phyloP scores from a whole-genome alignment of 2,329 filamentous ascomycete species.

The Penicillium janthinellum region DNA sequence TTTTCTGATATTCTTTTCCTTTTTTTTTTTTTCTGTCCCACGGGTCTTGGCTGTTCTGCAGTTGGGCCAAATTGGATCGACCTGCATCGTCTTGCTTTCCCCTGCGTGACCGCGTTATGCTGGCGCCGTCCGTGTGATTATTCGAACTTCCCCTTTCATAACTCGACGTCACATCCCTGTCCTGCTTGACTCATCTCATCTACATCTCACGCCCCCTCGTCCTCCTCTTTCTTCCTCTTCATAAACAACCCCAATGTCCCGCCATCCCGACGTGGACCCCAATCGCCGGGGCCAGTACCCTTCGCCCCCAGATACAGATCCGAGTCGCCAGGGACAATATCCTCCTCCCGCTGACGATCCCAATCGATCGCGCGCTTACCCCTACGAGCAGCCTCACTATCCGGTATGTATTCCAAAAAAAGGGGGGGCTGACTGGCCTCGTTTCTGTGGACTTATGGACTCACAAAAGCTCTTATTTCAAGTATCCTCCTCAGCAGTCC shows the following conservation, averaged over 20 bases:
- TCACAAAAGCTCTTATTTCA: constrained; percentile 8
- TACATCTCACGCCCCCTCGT: constrained; percentile 17
- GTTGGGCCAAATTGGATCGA: constrained; percentile 10
- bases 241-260: constrained; percentile 42
- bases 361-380: constrained; percentile 42
- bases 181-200: constrained; percentile 30
- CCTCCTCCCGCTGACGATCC: constrained; percentile 30
- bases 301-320: constrained; percentile 29
- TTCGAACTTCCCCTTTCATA: constrained; percentile 22
- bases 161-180: constrained; percentile 30
- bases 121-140: constrained; percentile 27
- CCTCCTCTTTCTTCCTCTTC: constrained; percentile 24
- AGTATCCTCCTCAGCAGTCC: constrained; percentile 37
- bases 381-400: constrained; percentile 42
- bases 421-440: constrained; percentile 3
- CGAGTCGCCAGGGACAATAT: constrained; percentile 49
- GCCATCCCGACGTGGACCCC: constrained; percentile 47
- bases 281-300: constrained; percentile 50
- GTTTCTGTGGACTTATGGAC: neutral
- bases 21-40: neutral
- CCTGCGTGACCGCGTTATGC: constrained; percentile 31
- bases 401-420: constrained; percentile 33
- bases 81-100: constrained; percentile 20
- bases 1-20: neutral
- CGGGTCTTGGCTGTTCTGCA: constrained; percentile 10